Evolutionary conservation across 2,329 filamentous ascomycete species (phyloP).

Genomic region (Penicillium sp.): DNA sequence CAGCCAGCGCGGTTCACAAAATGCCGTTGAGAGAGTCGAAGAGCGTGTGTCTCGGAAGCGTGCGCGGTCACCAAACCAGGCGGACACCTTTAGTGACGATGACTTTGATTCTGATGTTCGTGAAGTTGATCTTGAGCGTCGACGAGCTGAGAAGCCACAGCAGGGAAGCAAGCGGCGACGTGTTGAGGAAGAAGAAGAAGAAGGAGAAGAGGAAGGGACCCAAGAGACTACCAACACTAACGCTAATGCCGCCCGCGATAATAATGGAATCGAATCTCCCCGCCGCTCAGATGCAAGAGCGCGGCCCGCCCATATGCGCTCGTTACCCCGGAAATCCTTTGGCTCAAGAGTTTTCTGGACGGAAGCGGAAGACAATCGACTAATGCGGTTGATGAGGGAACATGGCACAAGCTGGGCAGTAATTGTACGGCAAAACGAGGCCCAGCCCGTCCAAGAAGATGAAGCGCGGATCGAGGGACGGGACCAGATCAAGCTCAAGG

Average conservation of each 20-base stretch:
- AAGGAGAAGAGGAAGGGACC: constrained; percentile 7
- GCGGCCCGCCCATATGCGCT: not conserved
- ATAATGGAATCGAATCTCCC: not conserved
- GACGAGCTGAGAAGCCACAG: constrained; percentile 40
- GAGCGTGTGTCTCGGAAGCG: constrained; percentile 25
- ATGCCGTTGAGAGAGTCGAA: constrained; percentile 21
- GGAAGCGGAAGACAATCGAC: constrained; percentile 44
- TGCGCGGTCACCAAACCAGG: constrained; percentile 20
- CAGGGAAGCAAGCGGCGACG: constrained; percentile 17
- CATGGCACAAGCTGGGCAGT: constrained; percentile 53
- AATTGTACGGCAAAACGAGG: constrained; percentile 47
- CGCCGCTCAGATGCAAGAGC: not conserved
- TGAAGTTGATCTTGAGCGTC: constrained; percentile 34
- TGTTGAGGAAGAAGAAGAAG: constrained; percentile 5
- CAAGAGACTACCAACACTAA: not conserved
- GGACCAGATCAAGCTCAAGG: constrained; percentile 59
- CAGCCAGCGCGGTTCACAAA: constrained; percentile 27
- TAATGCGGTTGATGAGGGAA: constrained; percentile 56
- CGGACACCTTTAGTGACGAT: constrained; percentile 44
- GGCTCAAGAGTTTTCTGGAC: constrained; percentile 40
- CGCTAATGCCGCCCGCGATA: not conserved
- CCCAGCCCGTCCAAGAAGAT: constrained; percentile 33
- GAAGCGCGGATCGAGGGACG: constrained; percentile 43
- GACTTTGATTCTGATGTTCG: constrained; percentile 46
- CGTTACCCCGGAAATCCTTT: not conserved